phyloP scores from a whole-genome alignment of 2,329 filamentous ascomycete species.

The Calonectria pteridis region DNA sequence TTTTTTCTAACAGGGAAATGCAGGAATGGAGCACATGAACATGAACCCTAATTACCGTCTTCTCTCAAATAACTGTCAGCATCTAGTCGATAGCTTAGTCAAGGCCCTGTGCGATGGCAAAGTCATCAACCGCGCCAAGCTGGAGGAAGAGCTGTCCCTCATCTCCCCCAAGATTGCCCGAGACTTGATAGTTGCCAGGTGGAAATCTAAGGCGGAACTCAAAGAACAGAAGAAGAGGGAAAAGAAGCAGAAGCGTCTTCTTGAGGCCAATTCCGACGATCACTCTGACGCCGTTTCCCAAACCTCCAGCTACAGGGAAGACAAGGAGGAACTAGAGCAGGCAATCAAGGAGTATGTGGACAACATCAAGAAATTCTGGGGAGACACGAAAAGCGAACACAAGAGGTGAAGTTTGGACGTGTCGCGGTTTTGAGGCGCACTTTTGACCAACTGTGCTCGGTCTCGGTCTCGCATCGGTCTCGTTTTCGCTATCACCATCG shows the following conservation, averaged over 20 bases:
- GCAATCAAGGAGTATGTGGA: slow-evolving; percentile 40
- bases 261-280: background rate
- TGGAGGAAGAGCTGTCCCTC: slow-evolving; percentile 37
- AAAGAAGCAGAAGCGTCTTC: background rate
- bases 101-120: slow-evolving; percentile 44
- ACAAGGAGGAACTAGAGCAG: slow-evolving; percentile 26
- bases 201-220: slow-evolving; percentile 34
- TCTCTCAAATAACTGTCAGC: slow-evolving; percentile 42
- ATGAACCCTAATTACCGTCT: slow-evolving; percentile 35
- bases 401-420: background rate
- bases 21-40: slow-evolving; percentile 34
- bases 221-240: slow-evolving; percentile 18
- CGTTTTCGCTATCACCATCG: background rate
- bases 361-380: slow-evolving; percentile 19
- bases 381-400: slow-evolving; percentile 2
- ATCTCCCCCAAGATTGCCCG: slow-evolving; percentile 41
- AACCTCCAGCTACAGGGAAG: background rate
- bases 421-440: background rate
- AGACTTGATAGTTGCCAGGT: slow-evolving; percentile 35
- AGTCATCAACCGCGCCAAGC: slow-evolving; percentile 40
- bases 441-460: too few species aligned
- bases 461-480: background rate
- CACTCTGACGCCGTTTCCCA: background rate
- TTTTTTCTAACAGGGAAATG: background rate
- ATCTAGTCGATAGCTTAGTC: slow-evolving; percentile 40